Evolutionary conservation across 2,329 filamentous ascomycete genomes (phyloP).

Genomic region (Arthrobotrys iridis): DNA sequence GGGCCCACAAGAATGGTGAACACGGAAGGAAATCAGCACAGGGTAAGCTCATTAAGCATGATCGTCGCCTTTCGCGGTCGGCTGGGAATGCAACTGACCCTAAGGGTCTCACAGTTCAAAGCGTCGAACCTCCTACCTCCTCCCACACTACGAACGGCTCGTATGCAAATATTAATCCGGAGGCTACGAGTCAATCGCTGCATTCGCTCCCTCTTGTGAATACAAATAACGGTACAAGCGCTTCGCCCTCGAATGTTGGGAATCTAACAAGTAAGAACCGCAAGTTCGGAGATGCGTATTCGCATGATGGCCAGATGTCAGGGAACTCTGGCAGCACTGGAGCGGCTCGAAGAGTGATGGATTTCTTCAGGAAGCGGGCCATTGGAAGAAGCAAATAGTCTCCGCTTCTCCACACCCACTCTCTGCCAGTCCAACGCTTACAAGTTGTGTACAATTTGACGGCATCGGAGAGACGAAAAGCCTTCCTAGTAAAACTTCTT

Average conservation of each 20-base stretch:
- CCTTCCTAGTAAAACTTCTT: constrained; percentile 29
- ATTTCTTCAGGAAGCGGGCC: constrained; percentile 91
- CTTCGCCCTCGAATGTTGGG: constrained; percentile 61
- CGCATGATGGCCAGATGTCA: constrained; percentile 72
- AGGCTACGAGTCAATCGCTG: constrained; percentile 59
- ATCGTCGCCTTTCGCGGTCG: constrained; percentile 53
- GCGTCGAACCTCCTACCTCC: constrained; percentile 33
- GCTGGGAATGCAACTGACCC: constrained; percentile 53
- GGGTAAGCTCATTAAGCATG: constrained; percentile 54
- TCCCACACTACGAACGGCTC: constrained; percentile 54
- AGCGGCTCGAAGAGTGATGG: constrained; percentile 92
- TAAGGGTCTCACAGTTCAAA: constrained; percentile 48
- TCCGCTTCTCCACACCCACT: constrained; percentile 27
- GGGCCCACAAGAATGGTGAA: constrained; percentile 57
- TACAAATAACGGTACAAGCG: constrained; percentile 64
- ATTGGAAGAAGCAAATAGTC: constrained; percentile 71
- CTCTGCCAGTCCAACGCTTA: constrained; percentile 25
- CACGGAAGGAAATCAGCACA: constrained; percentile 54
- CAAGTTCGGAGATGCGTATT: constrained; percentile 87
- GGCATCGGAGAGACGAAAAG: constrained; percentile 14
- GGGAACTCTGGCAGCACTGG: constrained; percentile 77
- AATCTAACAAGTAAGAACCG: constrained; percentile 84
- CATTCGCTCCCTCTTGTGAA: constrained; percentile 37
- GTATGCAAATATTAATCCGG: constrained; percentile 57
- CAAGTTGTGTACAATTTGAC: constrained; percentile 18